Percentiles rank a stretch among this genome's conserved stretches.
These are phyloP conservation scores for Endocalyx cinctus DNA, from an alignment of 2,329 filamentous ascomycete species.

Conservation along the genomic window DNA sequence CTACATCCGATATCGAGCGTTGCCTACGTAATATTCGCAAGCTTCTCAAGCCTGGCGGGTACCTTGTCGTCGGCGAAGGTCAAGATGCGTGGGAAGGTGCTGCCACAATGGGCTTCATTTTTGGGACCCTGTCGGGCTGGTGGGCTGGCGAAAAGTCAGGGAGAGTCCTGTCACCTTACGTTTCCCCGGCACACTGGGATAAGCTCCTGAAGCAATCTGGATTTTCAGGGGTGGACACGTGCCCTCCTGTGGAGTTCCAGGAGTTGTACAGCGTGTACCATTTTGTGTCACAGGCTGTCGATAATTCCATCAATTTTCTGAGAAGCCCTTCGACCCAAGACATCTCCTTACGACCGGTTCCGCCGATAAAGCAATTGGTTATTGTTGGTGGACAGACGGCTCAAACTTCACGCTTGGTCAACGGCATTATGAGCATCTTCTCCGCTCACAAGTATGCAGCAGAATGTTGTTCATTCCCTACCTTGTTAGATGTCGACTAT, in stretches of 20 bases:
- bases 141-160: conserved; percentile 26
- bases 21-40: conserved; percentile 11
- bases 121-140: conserved; percentile 32
- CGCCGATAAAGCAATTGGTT: not conserved
- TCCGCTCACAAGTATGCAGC: no score
- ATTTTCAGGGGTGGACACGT: conserved; percentile 9
- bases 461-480: not conserved
- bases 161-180: conserved; percentile 15
- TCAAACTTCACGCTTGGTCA: not conserved
- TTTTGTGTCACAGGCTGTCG: not conserved
- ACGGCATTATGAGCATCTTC: not conserved
- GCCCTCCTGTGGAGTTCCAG: conserved; percentile 1
- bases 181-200: conserved; percentile 9
- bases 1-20: conserved; percentile 14
- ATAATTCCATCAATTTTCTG: not conserved
- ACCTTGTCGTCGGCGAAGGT: conserved; percentile 20
- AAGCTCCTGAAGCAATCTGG: conserved; percentile 4
- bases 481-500: not conserved
- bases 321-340: not conserved
- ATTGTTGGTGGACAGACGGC: not conserved
- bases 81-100: no score
- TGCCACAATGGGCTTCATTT: conserved; percentile 17
- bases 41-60: conserved; percentile 31
- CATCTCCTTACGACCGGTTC: not conserved
- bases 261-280: not conserved